A percentile compares a stretch with the other conserved stretches of the same genome.
phyloP scores from a whole-genome alignment of 441 rosid species.

The Gossypium aridum region DNA sequence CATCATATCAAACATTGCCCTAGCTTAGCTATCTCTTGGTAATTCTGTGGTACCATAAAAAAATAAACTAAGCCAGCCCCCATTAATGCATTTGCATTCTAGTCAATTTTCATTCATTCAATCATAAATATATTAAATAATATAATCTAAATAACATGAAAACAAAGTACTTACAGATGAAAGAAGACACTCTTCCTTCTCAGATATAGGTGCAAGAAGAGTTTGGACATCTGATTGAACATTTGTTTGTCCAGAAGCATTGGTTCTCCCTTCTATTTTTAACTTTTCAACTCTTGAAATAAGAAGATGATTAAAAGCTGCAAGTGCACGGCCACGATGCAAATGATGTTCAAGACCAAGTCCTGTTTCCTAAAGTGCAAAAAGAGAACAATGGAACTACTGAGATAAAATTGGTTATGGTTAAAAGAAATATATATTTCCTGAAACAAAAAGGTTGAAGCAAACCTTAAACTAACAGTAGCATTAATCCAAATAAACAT shows the following conservation, averaged over 20 bases:
- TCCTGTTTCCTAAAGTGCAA: conserved; percentile 67
- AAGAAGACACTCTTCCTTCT: conserved; percentile 70
- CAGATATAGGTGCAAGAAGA: conserved; percentile 72
- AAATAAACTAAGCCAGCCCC: neutral
- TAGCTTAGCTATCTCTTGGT: neutral
- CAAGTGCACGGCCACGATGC: conserved; percentile 97
- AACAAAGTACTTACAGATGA: conserved; percentile 64
- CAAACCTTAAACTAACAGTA: neutral
- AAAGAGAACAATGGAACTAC: neutral
- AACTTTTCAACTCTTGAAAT: conserved; percentile 65
- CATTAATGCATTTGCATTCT: neutral
- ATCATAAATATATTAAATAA: conserved; percentile 12
- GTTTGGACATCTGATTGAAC: conserved; percentile 85
- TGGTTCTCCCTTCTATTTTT: conserved; percentile 56
- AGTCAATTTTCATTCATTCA: conserved; percentile 11
- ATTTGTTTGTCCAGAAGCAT: conserved; percentile 57
- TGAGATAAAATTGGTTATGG: neutral
- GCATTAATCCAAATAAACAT: neutral
- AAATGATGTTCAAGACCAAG: conserved; percentile 89
- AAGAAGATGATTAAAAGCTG: conserved; percentile 88
- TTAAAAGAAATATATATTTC: neutral
- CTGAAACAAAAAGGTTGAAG: conserved; percentile 4
- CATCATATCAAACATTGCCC: conserved; percentile 5
- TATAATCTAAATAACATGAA: conserved; percentile 13
- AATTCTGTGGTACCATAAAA: conserved; percentile 1